Conservation (phyloP, 495 filamentous ascomycete genomes). For the Pyronema omphalodes region DNA sequence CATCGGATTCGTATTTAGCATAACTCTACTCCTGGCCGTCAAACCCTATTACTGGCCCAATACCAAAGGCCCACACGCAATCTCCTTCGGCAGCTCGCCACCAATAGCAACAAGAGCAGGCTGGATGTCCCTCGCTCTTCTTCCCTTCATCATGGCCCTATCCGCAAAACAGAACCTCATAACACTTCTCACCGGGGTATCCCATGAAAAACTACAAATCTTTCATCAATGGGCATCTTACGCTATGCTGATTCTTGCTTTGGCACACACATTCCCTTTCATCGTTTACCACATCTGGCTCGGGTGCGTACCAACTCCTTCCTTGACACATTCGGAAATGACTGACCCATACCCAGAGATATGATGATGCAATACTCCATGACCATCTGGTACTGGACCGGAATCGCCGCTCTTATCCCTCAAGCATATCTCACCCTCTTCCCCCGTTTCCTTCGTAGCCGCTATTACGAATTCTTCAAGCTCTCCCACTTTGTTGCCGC, state of each 20-base stretch:
- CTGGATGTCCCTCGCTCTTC: constrained; percentile 33
- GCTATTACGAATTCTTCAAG: constrained; percentile 44
- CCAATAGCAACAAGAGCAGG: constrained; percentile 35
- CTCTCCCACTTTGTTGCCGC: constrained; percentile 34
- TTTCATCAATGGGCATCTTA: constrained; percentile 38
- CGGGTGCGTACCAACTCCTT: constrained; percentile 1
- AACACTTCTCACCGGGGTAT: constrained; percentile 34
- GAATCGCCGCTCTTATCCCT: constrained; percentile 34
- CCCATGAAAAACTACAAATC: constrained; percentile 37
- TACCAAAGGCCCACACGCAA: constrained; percentile 12
- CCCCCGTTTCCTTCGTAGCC: constrained; percentile 30
- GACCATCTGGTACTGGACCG: constrained; percentile 36
- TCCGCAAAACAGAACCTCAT: constrained; percentile 29
- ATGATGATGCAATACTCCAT: constrained; percentile 32
- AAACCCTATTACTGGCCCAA: constrained; percentile 41
- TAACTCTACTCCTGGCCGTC: neutral
- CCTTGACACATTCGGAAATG: neutral
- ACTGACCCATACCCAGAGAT: constrained; percentile 16
- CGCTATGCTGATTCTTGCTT: constrained; percentile 34
- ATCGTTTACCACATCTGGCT: constrained; percentile 33
- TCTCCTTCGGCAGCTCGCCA: constrained; percentile 32
- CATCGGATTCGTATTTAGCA: neutral
- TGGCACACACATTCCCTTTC: constrained; percentile 42
- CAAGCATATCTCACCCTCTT: constrained; percentile 38
- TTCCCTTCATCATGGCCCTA: constrained; percentile 35